phyloP scores from a whole-genome alignment of 148 eudicot genomes.

The Cornus suecica region DNA sequence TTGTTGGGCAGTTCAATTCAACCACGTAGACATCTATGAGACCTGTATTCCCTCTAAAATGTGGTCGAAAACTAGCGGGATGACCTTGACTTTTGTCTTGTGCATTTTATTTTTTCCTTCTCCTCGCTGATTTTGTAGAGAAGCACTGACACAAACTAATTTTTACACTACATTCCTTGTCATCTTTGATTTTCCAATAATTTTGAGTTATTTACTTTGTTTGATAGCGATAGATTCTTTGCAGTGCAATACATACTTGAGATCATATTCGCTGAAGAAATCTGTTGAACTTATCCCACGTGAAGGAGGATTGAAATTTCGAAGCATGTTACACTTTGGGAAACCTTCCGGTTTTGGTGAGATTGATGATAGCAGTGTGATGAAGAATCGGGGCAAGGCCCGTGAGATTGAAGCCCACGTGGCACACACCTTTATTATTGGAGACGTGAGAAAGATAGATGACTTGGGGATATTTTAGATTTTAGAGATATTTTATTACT shows the following conservation, averaged over 20 bases:
- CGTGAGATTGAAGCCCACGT: too few relatives aligned
- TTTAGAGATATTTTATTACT: too few relatives aligned
- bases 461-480: too few relatives aligned
- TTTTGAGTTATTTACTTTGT: not conserved
- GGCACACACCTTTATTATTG: too few relatives aligned
- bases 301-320: not conserved
- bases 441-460: too few relatives aligned
- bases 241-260: conserved; percentile 67
- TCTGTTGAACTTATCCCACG: conserved; percentile 26
- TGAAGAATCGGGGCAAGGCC: too few relatives aligned
- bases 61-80: too few relatives aligned
- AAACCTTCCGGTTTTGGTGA: not conserved
- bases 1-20: too few relatives aligned
- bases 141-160: not conserved
- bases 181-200: not conserved
- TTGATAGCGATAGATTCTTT: conserved; percentile 8
- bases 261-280: conserved; percentile 63
- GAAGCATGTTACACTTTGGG: not conserved
- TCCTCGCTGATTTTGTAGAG: not conserved
- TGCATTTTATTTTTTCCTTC: not conserved
- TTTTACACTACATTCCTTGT: not conserved
- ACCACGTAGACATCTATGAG: not conserved
- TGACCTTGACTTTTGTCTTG: not conserved
- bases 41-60: too few relatives aligned
- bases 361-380: not conserved